These are phyloP conservation scores for Groenewaldozyma salmanticensis DNA, from an alignment of 805 yeast genomes.

Conservation along the genomic window DNA sequence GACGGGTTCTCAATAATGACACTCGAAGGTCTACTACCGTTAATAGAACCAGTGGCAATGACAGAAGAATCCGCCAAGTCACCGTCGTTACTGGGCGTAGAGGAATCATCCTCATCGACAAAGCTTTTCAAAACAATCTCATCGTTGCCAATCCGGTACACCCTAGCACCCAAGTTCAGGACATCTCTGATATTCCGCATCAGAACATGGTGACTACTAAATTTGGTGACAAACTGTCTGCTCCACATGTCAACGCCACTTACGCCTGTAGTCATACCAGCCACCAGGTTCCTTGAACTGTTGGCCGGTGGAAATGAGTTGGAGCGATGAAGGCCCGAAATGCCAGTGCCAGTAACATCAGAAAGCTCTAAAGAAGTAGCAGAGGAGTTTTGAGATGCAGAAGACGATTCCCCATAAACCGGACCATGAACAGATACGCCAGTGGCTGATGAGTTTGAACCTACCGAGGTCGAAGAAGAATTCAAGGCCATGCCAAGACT, in stretches of 20 bases:
- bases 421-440: slow-evolving; percentile 1
- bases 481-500: background rate
- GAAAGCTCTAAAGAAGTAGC: slow-evolving; percentile 5
- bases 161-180: slow-evolving; percentile 49
- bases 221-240: slow-evolving; percentile 25
- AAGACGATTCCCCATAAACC: slow-evolving; percentile 8
- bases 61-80: background rate
- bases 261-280: slow-evolving; percentile 35
- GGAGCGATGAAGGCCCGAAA: slow-evolving; percentile 20
- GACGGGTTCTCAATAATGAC: slow-evolving; percentile 41
- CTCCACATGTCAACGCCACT: slow-evolving; percentile 35
- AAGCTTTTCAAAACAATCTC: slow-evolving; percentile 53
- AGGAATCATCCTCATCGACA: slow-evolving; percentile 23
- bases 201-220: slow-evolving; percentile 35
- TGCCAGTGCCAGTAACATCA: background rate
- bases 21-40: slow-evolving; percentile 34
- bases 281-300: background rate
- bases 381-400: slow-evolving; percentile 5
- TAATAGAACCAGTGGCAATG: background rate
- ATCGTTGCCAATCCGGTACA: slow-evolving; percentile 41
- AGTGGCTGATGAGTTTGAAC: background rate
- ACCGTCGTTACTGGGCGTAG: background rate
- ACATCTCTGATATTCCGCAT: slow-evolving; percentile 52
- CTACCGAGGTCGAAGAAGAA: slow-evolving; percentile 1
- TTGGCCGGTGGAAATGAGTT: slow-evolving; percentile 29